Percentiles rank a stretch among this genome's conserved stretches.
Conservation (phyloP, 768 basidiomycete species). For the Russula virescens region DNA sequence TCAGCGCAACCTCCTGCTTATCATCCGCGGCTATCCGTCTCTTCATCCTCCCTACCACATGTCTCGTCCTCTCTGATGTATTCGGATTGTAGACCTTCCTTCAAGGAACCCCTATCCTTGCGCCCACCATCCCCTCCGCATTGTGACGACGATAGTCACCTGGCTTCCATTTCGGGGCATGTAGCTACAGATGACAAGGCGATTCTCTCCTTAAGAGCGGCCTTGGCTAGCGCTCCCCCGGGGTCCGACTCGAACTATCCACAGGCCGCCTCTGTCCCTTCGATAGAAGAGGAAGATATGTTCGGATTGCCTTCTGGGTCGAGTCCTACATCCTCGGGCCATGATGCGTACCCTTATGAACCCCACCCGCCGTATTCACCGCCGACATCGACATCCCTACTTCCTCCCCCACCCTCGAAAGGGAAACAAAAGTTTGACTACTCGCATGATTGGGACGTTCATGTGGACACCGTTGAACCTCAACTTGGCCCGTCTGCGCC, state of each 20-base stretch:
- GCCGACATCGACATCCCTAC: neutral
- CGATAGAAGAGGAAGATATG: constrained; percentile 18
- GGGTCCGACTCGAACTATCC: neutral
- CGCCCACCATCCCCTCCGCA: neutral
- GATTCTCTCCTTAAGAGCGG: constrained; percentile 31
- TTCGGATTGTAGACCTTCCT: neutral
- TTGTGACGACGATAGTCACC: neutral
- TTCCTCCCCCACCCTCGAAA: constrained; percentile 23
- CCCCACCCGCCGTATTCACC: constrained; percentile 20
- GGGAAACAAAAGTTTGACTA: constrained; percentile 22
- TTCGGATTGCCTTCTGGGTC: neutral
- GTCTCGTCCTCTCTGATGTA: constrained; percentile 4
- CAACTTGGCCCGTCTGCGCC: constrained; percentile 18
- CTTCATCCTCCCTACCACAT: neutral
- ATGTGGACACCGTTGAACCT: constrained; percentile 8
- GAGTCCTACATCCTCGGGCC: constrained; percentile 1
- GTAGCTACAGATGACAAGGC: constrained; percentile 37
- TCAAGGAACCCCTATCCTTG: constrained; percentile 7
- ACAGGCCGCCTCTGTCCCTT: constrained; percentile 9
- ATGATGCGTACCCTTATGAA: constrained; percentile 1
- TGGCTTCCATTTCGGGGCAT: constrained; percentile 28
- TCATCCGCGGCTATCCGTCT: neutral
- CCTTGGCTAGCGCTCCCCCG: constrained; percentile 24
- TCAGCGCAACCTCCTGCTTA: constrained; percentile 22
- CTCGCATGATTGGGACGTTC: constrained; percentile 9